A percentile compares a stretch with the other conserved stretches of the same genome.
Conservation (phyloP, 352 stramenopile species). For the Globisporangium alternatum region DNA sequence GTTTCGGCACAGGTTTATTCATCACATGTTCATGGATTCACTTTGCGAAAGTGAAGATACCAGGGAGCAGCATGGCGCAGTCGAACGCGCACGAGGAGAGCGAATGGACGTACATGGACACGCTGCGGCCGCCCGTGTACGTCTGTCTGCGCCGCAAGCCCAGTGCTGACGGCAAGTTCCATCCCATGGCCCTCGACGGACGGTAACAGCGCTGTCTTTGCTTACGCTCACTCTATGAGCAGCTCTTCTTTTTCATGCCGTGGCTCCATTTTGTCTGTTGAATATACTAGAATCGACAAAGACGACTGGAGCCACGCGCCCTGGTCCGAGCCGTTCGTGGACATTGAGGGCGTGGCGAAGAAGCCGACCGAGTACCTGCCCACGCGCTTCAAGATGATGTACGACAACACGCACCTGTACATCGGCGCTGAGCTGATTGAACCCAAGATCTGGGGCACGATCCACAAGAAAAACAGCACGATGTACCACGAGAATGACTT, state of each 20-base stretch:
- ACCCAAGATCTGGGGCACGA: conserved; percentile 71
- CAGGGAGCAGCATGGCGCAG: too few relatives aligned
- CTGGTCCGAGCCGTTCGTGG: conserved; percentile 71
- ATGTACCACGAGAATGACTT: conserved; percentile 93
- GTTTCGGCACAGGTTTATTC: too few relatives aligned
- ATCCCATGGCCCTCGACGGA: conserved; percentile 48
- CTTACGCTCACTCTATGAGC: not conserved
- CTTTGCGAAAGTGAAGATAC: too few relatives aligned
- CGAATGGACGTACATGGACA: conserved; percentile 56
- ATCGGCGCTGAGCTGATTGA: conserved; percentile 66
- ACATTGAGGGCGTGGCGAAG: conserved; percentile 61
- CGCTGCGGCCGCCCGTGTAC: conserved; percentile 62
- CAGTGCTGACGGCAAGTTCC: conserved; percentile 20
- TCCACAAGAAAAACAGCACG: conserved; percentile 63
- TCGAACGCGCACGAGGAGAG: too few relatives aligned
- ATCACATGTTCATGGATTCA: too few relatives aligned
- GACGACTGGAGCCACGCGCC: conserved; percentile 59
- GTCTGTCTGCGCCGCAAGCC: conserved; percentile 55
- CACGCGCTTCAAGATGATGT: conserved; percentile 82
- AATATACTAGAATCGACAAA: conserved; percentile 46
- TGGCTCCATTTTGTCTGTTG: not conserved
- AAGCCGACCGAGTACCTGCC: conserved; percentile 40
- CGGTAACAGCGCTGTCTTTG: conserved; percentile 18
- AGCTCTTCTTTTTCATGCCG: not conserved
- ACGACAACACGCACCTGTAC: conserved; percentile 73